These are phyloP conservation scores for Rhodotorula paludigena DNA, from an alignment of 768 basidiomycete species.

Conservation along the genomic window DNA sequence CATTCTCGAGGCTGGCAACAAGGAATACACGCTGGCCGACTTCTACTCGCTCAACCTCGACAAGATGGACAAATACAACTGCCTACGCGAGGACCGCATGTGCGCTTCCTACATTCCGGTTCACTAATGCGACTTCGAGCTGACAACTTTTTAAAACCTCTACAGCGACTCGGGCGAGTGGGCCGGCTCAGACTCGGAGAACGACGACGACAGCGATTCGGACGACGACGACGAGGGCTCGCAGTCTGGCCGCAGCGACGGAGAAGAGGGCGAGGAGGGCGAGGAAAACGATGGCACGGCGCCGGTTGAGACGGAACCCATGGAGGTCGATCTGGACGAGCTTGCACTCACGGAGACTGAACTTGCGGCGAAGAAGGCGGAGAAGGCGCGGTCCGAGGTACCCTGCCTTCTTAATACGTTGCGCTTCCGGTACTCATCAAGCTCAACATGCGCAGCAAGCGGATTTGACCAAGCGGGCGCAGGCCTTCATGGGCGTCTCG, in stretches of 20 bases:
- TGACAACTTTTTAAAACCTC: background rate
- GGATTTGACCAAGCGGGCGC: slow-evolving; percentile 52
- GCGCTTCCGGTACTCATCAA: no score
- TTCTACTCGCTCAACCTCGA: slow-evolving; percentile 75
- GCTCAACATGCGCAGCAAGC: slow-evolving; percentile 37
- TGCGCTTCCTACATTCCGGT: slow-evolving; percentile 49
- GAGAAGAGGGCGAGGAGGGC: slow-evolving; percentile 41
- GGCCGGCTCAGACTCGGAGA: slow-evolving; percentile 54
- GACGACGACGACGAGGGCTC: slow-evolving; percentile 55
- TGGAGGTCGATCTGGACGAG: slow-evolving; percentile 42
- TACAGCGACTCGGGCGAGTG: slow-evolving; percentile 51
- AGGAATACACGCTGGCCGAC: slow-evolving; percentile 85
- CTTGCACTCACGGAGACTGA: slow-evolving; percentile 41
- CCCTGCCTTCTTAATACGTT: background rate
- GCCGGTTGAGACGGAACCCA: slow-evolving; percentile 41
- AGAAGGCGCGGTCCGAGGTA: slow-evolving; percentile 20
- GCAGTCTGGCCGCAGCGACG: slow-evolving; percentile 27
- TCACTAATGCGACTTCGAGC: background rate
- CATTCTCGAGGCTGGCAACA: slow-evolving; percentile 73
- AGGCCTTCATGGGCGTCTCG: slow-evolving; percentile 60
- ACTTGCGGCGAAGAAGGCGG: slow-evolving; percentile 28
- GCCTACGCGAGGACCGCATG: slow-evolving; percentile 66
- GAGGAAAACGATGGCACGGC: slow-evolving; percentile 41
- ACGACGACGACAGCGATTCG: slow-evolving; percentile 50
- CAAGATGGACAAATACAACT: slow-evolving; percentile 72